Percentiles rank a stretch among this genome's conserved stretches.
Evolutionary conservation across 176 grass and related monocot species (phyloP).

Genomic region (Musa troglodytarum): DNA sequence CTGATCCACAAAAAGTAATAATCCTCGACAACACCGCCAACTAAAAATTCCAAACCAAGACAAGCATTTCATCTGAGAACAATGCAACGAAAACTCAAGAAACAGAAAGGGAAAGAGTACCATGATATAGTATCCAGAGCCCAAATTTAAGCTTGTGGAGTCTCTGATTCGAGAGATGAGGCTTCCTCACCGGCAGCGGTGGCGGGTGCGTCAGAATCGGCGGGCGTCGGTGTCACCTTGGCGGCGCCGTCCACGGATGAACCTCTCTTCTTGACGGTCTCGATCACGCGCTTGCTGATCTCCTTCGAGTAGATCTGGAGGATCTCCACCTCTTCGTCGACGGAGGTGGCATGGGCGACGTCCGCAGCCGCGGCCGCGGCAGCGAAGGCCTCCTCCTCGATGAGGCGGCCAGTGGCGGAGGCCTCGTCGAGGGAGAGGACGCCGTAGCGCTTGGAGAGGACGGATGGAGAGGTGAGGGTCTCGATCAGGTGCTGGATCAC

Average conservation of each 20-base stretch:
- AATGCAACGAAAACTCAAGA: too few species aligned
- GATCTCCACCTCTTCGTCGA: constrained; percentile 68
- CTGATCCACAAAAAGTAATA: too few species aligned
- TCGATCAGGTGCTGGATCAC: constrained; percentile 41
- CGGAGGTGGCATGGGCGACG: constrained; percentile 26
- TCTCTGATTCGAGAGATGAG: too few species aligned
- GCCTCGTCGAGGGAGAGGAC: constrained; percentile 44
- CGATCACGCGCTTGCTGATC: constrained; percentile 61
- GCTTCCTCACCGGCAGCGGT: too few species aligned
- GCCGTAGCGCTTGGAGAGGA: too few species aligned
- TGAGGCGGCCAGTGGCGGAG: constrained; percentile 31
- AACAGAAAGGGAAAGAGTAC: too few species aligned
- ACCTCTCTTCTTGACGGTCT: constrained; percentile 45
- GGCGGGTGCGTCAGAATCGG: neutral
- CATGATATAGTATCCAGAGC: too few species aligned
- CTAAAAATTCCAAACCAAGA: too few species aligned
- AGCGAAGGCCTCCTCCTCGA: constrained; percentile 54
- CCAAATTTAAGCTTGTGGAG: too few species aligned
- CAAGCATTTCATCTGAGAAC: too few species aligned
- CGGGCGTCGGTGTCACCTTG: constrained; percentile 9
- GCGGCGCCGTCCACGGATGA: neutral
- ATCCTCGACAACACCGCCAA: too few species aligned
- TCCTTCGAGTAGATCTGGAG: constrained; percentile 80
- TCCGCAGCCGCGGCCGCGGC: constrained; percentile 36
- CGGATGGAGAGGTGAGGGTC: too few species aligned